These are phyloP conservation scores for Carex scoparia DNA, from an alignment of 176 grass and related monocot genomes.

Conservation along the genomic window DNA sequence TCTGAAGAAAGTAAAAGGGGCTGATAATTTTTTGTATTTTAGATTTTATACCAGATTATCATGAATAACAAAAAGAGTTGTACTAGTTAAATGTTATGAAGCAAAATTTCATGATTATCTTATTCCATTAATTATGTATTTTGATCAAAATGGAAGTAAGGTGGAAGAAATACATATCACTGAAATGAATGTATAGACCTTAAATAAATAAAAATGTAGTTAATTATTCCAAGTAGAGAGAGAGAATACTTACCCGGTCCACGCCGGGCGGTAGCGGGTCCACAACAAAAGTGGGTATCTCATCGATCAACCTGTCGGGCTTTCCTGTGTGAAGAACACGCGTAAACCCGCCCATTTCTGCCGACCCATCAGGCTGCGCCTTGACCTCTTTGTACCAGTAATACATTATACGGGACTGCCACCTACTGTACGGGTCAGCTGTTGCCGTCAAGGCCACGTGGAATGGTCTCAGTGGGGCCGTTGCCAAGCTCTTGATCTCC, in stretches of 20 bases:
- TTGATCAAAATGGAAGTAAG: too few species aligned
- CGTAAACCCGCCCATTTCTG: constrained; percentile 88
- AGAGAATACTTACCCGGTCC: constrained; percentile 44
- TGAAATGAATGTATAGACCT: too few species aligned
- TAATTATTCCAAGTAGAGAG: neutral
- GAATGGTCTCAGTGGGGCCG: constrained; percentile 38
- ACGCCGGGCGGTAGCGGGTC: constrained; percentile 58
- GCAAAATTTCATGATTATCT: neutral
- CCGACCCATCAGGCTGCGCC: constrained; percentile 27
- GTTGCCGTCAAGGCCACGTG: constrained; percentile 76
- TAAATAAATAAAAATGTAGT: neutral
- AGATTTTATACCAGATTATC: neutral
- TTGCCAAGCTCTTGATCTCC: constrained; percentile 18
- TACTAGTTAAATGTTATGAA: neutral
- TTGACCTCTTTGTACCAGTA: constrained; percentile 83
- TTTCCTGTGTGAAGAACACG: constrained; percentile 75
- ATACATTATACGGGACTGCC: constrained; percentile 88
- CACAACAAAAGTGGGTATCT: constrained; percentile 93
- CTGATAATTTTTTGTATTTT: neutral
- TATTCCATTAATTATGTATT: neutral
- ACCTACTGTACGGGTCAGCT: constrained; percentile 56
- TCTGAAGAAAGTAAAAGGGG: neutral
- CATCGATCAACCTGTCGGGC: constrained; percentile 63
- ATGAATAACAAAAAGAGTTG: neutral
- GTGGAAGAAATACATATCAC: too few species aligned